A percentile compares a stretch with the other conserved stretches of the same genome.
Evolutionary conservation across 495 filamentous ascomycete genomes (phyloP).

Genomic region (Bacidia gigantensis): DNA sequence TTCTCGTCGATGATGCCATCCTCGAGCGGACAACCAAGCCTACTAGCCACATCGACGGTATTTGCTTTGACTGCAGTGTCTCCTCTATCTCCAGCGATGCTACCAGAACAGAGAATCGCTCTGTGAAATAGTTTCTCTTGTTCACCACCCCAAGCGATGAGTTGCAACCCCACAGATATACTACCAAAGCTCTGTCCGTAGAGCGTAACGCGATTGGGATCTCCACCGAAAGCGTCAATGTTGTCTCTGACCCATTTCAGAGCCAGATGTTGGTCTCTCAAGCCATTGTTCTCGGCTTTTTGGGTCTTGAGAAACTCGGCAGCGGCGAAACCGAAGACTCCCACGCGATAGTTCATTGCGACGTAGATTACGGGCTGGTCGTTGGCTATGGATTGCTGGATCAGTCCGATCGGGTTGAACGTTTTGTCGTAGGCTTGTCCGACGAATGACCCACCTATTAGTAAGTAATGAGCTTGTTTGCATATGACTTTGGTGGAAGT

Average conservation of each 20-base stretch:
- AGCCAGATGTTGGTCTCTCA: conserved; percentile 55
- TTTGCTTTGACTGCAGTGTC: neutral
- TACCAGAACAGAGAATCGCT: neutral
- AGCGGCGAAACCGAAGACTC: conserved; percentile 60
- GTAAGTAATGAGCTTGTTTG: no score
- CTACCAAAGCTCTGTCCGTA: conserved; percentile 62
- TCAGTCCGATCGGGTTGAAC: neutral
- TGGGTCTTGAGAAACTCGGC: conserved; percentile 39
- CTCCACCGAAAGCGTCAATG: conserved; percentile 58
- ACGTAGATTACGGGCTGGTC: conserved; percentile 42
- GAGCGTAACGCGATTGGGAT: conserved; percentile 56
- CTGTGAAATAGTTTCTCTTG: conserved; percentile 42
- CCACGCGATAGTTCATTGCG: conserved; percentile 69
- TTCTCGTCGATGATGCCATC: neutral
- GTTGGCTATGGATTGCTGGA: neutral
- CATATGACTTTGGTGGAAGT: conserved; percentile 9
- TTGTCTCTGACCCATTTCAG: conserved; percentile 57
- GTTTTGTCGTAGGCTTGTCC: neutral
- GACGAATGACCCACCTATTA: neutral
- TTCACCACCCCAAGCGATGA: conserved; percentile 46
- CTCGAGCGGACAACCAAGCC: neutral
- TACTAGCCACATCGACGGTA: neutral
- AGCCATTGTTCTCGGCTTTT: conserved; percentile 52
- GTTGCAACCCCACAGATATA: conserved; percentile 49
- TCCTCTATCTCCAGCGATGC: neutral